Percentiles rank a stretch among this genome's conserved stretches.
These are phyloP conservation scores for Entomortierella beljakovae DNA, from an alignment of 192 early-diverging fungal species.

Conservation along the genomic window DNA sequence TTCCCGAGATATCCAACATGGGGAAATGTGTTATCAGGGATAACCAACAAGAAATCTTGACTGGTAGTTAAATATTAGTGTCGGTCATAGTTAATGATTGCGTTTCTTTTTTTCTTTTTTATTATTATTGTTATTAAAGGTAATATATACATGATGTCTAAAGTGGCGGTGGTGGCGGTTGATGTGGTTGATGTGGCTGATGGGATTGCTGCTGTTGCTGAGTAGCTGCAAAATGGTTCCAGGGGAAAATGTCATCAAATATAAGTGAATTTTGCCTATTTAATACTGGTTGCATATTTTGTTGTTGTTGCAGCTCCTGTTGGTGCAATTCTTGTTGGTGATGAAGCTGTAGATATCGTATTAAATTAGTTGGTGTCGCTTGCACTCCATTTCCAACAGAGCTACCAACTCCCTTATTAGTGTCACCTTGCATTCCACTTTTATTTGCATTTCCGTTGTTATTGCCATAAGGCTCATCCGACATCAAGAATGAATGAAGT, in stretches of 20 bases:
- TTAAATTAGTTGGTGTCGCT: constrained; percentile 38
- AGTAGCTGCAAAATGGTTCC: constrained; percentile 22
- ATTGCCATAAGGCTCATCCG: constrained; percentile 20
- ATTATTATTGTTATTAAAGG: not conserved
- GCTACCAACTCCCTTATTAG: not conserved
- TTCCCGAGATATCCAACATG: too few relatives aligned
- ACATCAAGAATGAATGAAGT: constrained; percentile 33
- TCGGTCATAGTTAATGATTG: too few relatives aligned
- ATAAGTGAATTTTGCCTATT: constrained; percentile 50
- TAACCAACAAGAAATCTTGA: too few relatives aligned
- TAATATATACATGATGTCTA: not conserved
- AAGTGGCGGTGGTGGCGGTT: not conserved
- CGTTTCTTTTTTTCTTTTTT: too few relatives aligned
- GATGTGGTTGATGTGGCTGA: constrained; percentile 8
- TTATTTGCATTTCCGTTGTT: not conserved
- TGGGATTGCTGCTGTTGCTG: constrained; percentile 19
- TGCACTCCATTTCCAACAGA: constrained; percentile 7
- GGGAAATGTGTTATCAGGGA: too few relatives aligned
- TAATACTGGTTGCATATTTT: constrained; percentile 35
- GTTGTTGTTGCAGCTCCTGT: constrained; percentile 42
- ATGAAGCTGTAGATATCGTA: constrained; percentile 48
- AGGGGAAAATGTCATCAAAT: constrained; percentile 40
- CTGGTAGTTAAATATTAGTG: too few relatives aligned
- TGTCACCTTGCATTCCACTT: not conserved
- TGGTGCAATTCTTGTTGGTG: constrained; percentile 45